phyloP scores from a whole-genome alignment of 108 stramenopile genomes.

The Fragilaria crotonensis region DNA sequence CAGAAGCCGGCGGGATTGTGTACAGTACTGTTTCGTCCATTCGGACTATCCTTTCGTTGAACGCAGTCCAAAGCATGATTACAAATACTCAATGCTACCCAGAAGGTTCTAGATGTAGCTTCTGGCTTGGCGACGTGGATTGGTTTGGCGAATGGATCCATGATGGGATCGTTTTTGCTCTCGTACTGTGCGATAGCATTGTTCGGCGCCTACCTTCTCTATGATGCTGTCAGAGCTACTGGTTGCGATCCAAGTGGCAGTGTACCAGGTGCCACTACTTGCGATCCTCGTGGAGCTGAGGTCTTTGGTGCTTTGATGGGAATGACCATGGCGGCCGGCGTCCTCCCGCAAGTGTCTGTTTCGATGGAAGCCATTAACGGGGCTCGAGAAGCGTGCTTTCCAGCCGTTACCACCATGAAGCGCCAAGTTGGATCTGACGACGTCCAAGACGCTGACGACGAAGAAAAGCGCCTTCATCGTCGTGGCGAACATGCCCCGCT shows the following conservation, averaged over 20 bases:
- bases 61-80: slow-evolving; percentile 34
- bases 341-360: no score
- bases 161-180: no score
- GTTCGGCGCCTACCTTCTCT: slow-evolving; percentile 34
- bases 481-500: slow-evolving; percentile 13
- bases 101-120: slow-evolving; percentile 26
- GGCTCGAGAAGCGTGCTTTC: slow-evolving; percentile 26
- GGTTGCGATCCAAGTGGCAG: slow-evolving; percentile 26
- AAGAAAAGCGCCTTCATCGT: slow-evolving; percentile 2
- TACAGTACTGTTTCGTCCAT: slow-evolving; percentile 32
- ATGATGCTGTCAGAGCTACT: slow-evolving; percentile 16
- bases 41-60: slow-evolving; percentile 37
- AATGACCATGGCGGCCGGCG: no score
- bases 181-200: no score
- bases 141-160: slow-evolving; percentile 35
- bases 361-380: slow-evolving; percentile 27
- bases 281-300: slow-evolving; percentile 13
- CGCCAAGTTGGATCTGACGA: slow-evolving; percentile 6
- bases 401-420: slow-evolving; percentile 23
- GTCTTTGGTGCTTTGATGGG: no score
- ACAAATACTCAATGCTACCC: slow-evolving; percentile 37
- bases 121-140: slow-evolving; percentile 12
- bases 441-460: slow-evolving; percentile 3
- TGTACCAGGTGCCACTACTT: slow-evolving; percentile 12
- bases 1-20: no score